Evolutionary conservation across 2,329 filamentous ascomycete genomes (phyloP).

Genomic region (Lachnellula occidentalis): DNA sequence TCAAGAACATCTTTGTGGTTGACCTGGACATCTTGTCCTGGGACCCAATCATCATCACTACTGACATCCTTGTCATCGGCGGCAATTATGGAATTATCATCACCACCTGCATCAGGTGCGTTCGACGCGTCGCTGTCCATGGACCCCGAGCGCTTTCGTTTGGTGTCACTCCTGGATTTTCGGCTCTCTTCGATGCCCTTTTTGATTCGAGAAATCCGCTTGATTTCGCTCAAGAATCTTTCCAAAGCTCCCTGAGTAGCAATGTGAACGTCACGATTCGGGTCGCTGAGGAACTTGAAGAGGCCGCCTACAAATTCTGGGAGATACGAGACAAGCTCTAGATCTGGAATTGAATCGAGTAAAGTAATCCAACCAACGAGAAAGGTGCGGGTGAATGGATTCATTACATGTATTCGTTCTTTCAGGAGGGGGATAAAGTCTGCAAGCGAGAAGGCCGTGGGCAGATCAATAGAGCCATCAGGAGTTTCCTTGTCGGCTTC

Average conservation of each 20-base stretch:
- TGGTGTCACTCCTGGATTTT: conserved; percentile 56
- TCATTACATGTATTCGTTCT: conserved; percentile 89
- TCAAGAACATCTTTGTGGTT: conserved; percentile 89
- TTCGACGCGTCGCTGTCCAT: conserved; percentile 56
- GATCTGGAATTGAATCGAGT: conserved; percentile 90
- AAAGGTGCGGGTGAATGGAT: conserved; percentile 91
- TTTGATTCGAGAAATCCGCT: conserved; percentile 87
- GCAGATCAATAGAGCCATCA: conserved; percentile 48
- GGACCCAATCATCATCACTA: conserved; percentile 90
- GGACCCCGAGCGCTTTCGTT: conserved; percentile 64
- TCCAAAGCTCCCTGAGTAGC: conserved; percentile 85
- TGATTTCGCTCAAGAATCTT: conserved; percentile 88
- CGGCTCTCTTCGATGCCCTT: conserved; percentile 85
- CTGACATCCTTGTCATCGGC: conserved; percentile 55
- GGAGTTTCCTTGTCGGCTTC: conserved; percentile 41
- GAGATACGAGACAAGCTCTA: conserved; percentile 88
- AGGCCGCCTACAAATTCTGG: conserved; percentile 88
- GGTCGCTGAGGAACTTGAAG: conserved; percentile 86
- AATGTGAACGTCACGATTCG: conserved; percentile 89
- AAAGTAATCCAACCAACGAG: conserved; percentile 94
- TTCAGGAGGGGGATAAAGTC: conserved; percentile 90
- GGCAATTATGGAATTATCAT: conserved; percentile 52
- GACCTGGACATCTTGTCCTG: conserved; percentile 92
- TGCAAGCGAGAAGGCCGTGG: conserved; percentile 85
- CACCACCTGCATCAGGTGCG: conserved; percentile 52